These are phyloP conservation scores for Macrolepiota fuliginosa DNA, from an alignment of 768 basidiomycete species.

Conservation along the genomic window DNA sequence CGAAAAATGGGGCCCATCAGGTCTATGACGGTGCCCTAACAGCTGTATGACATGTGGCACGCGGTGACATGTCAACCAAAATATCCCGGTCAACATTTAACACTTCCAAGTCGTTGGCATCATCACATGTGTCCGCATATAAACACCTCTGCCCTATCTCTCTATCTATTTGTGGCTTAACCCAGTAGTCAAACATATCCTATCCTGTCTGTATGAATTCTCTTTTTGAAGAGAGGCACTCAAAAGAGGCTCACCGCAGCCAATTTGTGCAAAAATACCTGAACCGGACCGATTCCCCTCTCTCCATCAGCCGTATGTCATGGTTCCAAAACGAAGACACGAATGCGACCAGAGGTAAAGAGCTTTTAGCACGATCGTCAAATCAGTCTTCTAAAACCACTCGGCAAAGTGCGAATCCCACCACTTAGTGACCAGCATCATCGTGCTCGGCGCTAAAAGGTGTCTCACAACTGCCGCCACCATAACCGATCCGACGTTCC, in stretches of 20 bases:
- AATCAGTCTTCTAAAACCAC: no score
- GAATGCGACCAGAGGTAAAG: background rate
- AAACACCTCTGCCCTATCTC: background rate
- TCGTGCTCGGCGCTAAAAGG: background rate
- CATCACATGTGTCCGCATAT: background rate
- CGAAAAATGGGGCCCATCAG: background rate
- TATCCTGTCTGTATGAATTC: no score
- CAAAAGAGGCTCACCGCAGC: background rate
- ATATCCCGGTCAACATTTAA: background rate
- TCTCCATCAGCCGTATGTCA: background rate
- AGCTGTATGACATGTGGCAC: background rate
- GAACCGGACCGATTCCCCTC: background rate
- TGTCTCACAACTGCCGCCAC: background rate
- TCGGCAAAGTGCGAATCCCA: background rate
- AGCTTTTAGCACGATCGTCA: background rate
- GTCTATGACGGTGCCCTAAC: background rate
- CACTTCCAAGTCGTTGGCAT: no score
- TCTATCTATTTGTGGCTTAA: background rate
- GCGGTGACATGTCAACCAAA: background rate
- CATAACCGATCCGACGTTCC: background rate
- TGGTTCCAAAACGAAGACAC: background rate
- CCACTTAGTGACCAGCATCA: background rate
- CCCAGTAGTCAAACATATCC: no score
- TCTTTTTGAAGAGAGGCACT: background rate
- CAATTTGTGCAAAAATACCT: background rate